Evolutionary conservation across 2,329 filamentous ascomycete genomes (phyloP), one percentile per base, ranked within the genome.

Genomic region (Phoma sp.): DNA sequence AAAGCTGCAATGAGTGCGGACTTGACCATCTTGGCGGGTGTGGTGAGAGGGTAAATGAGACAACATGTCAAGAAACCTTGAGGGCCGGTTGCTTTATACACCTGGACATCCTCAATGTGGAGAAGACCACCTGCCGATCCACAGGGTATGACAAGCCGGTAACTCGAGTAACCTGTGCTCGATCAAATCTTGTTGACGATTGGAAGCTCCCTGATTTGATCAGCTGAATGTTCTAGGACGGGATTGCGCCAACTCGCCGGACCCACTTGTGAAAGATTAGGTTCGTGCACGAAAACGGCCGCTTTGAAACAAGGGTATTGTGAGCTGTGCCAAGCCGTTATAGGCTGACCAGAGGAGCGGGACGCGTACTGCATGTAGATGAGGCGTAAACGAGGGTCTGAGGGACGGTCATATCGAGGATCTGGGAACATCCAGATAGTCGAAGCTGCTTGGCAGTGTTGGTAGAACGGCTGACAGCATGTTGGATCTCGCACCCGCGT

Each of bases 21-120:
- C 36, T 58, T 57, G 19, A 71, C 55, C 71, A 74, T 74, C 7
- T 60, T 70, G 50, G 43, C 27, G 35, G 29, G 36, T 32, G 51
- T 43, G 29, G 13, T 46, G 41, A 41, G 39, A 33, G 15, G 35
- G 43, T 24, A 39, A 21, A 40, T 10, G 17, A 21, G 25, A 35
- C 32, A 37, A 21, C 15, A 35, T 38, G 31, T 17, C 31, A 6
- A 21, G 24, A 4, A 36, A 46, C 31, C 38, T 33, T 24, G 43
- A 43, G 43, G 43, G 43, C 51, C 25, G 6, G 25, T 43, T 37
- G 27, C 40, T 62, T 65, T 67, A 67, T 65, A 64, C 33, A 35
- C 17, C 7, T 24, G 17, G 22, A 15, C 22, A 5, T 24, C 43
- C 15, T 38, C 37, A 29, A 12, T 43, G 43, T 48, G 48, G 38